Evolutionary conservation across 2,329 filamentous ascomycete genomes (phyloP).

Genomic region (Aspergillus sp.): DNA sequence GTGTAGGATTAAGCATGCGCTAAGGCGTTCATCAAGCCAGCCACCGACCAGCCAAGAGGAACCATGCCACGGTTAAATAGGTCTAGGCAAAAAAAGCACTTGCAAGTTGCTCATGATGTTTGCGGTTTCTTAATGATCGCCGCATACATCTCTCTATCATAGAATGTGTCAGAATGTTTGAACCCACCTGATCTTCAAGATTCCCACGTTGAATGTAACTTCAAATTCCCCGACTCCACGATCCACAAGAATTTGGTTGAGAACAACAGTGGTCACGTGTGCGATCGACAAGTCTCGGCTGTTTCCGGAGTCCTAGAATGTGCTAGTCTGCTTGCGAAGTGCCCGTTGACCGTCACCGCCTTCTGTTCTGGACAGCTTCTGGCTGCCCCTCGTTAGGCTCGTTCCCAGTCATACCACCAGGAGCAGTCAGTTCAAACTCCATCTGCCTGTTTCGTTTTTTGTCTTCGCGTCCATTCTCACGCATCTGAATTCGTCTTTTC

Average conservation of each 20-base stretch:
- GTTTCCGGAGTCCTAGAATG: conserved; percentile 3
- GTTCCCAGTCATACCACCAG: not conserved
- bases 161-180: conserved; percentile 10
- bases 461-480: not conserved
- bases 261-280: conserved; percentile 5
- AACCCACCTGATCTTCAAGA: conserved; percentile 8
- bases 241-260: not conserved
- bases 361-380: conserved; percentile 8
- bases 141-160: not conserved
- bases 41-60: conserved; percentile 16
- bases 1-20: conserved; percentile 15
- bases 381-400: not conserved
- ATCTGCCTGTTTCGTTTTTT: not conserved
- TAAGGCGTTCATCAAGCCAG: conserved; percentile 12
- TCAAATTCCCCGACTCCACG: conserved; percentile 11
- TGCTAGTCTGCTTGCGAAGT: not conserved
- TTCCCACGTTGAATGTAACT: conserved; percentile 7
- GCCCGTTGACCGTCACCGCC: not conserved
- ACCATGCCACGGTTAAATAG: conserved; percentile 3
- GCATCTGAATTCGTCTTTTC: not conserved
- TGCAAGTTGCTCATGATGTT: not conserved
- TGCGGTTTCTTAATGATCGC: not conserved
- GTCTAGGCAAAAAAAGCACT: not conserved
- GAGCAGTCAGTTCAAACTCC: not conserved
- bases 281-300: conserved; percentile 10